Percentiles rank a stretch among this genome's conserved stretches.
phyloP scores from a whole-genome alignment of 108 stramenopile genomes.

The Cyclostephanos tholiformis region DNA sequence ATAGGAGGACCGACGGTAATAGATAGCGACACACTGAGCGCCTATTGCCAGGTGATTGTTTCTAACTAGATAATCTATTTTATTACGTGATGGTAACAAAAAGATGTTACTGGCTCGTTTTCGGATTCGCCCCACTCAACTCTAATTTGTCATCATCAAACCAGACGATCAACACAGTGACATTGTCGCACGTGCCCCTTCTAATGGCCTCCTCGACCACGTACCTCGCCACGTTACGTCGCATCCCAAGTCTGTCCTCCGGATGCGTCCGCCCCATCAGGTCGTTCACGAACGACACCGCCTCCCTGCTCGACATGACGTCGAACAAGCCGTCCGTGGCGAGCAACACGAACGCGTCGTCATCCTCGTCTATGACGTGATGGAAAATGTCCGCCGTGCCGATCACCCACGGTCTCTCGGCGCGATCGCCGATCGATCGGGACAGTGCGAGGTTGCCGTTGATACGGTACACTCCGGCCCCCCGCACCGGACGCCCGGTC shows the following conservation, averaged over 20 bases:
- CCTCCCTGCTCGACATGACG: conserved; percentile 81
- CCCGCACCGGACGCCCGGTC: conserved; percentile 56
- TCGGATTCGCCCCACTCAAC: background rate
- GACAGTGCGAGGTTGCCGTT: conserved; percentile 96
- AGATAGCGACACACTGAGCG: too few species aligned
- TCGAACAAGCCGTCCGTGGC: conserved; percentile 95
- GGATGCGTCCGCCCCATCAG: conserved; percentile 25
- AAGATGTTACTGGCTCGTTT: too few species aligned
- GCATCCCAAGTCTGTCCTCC: conserved; percentile 12
- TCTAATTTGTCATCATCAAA: conserved; percentile 29
- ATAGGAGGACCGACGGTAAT: too few species aligned
- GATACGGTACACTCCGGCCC: conserved; percentile 88
- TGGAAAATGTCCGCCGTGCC: conserved; percentile 81
- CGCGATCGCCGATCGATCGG: conserved; percentile 92
- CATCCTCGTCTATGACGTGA: conserved; percentile 41
- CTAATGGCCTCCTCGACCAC: conserved; percentile 71
- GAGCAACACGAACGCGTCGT: conserved; percentile 61
- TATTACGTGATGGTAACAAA: too few species aligned
- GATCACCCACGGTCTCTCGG: conserved; percentile 84
- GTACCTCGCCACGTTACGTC: conserved; percentile 50
- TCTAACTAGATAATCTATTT: too few species aligned
- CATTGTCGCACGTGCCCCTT: conserved; percentile 74
- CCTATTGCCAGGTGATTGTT: too few species aligned
- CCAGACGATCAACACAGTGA: conserved; percentile 82
- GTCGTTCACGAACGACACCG: conserved; percentile 72